These are phyloP conservation scores for Ustilago cynodontis DNA, from an alignment of 1,284 basidiomycete species.

Conservation along the genomic window DNA sequence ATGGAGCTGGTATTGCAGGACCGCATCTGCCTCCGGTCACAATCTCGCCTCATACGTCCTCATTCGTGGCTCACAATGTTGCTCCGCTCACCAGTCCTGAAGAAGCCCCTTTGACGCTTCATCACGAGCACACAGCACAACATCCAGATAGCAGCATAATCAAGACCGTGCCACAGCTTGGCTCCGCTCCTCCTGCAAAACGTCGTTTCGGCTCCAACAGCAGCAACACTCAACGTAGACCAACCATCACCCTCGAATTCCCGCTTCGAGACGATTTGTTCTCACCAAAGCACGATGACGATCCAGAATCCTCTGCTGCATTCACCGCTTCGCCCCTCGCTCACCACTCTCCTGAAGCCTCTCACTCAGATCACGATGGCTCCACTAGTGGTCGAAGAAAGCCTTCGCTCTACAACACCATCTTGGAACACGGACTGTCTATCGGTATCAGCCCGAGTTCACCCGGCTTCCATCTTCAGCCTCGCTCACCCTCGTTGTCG, in stretches of 20 bases:
- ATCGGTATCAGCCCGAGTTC: conserved; percentile 66
- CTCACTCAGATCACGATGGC: conserved; percentile 16
- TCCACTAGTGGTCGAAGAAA: conserved; percentile 1
- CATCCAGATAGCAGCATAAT: conserved; percentile 10
- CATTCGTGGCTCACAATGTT: conserved; percentile 32
- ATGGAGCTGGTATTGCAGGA: conserved; percentile 52
- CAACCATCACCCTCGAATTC: conserved; percentile 56
- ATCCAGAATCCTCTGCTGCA: conserved; percentile 13
- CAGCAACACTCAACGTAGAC: conserved; percentile 19
- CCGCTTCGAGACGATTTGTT: conserved; percentile 40
- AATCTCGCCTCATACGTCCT: conserved; percentile 28
- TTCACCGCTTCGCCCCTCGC: background rate
- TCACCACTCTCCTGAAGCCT: conserved; percentile 19
- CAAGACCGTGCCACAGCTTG: conserved; percentile 11
- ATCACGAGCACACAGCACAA: conserved; percentile 4
- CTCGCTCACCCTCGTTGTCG: conserved; percentile 39
- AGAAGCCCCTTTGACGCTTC: conserved; percentile 29
- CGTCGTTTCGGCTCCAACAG: conserved; percentile 17
- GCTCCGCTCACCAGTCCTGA: conserved; percentile 31
- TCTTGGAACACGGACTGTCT: conserved; percentile 64
- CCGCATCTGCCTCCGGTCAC: conserved; percentile 54
- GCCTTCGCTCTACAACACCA: conserved; percentile 49
- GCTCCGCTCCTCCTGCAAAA: conserved; percentile 10
- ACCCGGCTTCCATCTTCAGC: conserved; percentile 65
- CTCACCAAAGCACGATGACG: conserved; percentile 25